Evolutionary conservation across 225 moss, liverwort and hornwort genomes (phyloP).

Genomic region (Rhytidiadelphus loreus): DNA sequence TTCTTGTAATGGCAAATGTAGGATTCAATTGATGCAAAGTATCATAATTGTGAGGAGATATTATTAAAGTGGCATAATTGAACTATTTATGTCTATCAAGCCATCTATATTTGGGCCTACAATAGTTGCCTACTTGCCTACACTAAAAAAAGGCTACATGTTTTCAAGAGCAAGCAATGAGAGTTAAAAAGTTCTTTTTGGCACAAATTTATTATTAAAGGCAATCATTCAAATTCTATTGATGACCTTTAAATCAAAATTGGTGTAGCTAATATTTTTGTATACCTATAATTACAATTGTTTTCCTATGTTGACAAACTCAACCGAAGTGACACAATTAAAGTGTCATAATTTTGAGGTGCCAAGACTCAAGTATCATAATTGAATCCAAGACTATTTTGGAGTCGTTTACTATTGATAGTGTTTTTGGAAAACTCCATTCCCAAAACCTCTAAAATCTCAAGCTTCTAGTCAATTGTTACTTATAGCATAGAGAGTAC

Average conservation of each 20-base stretch:
- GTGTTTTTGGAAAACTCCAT: not conserved
- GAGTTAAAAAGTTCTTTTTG: not conserved
- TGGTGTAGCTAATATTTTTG: not conserved
- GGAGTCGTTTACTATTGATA: not conserved
- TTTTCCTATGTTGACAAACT: rapidly evolving
- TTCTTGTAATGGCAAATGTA: not conserved
- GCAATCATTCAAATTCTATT: no score
- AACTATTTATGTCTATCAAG: not conserved
- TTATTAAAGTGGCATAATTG: no score
- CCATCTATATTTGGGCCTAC: not conserved
- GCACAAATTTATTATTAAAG: not conserved
- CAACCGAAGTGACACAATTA: rapidly evolving
- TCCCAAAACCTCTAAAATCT: no score
- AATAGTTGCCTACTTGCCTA: rapidly evolving
- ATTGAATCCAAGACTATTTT: not conserved
- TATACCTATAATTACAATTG: not conserved
- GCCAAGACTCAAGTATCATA: not conserved
- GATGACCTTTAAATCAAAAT: not conserved
- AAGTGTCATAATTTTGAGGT: not conserved
- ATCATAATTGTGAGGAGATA: not conserved
- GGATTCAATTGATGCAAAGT: not conserved
- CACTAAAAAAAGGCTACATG: rapidly evolving
- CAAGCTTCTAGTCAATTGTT: not conserved
- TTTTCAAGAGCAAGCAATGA: not conserved
- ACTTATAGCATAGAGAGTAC: rapidly evolving